Evolutionary conservation across 305 asterid genomes (phyloP), one percentile per base, ranked within the genome.

Genomic region (Solanum hybrid): DNA sequence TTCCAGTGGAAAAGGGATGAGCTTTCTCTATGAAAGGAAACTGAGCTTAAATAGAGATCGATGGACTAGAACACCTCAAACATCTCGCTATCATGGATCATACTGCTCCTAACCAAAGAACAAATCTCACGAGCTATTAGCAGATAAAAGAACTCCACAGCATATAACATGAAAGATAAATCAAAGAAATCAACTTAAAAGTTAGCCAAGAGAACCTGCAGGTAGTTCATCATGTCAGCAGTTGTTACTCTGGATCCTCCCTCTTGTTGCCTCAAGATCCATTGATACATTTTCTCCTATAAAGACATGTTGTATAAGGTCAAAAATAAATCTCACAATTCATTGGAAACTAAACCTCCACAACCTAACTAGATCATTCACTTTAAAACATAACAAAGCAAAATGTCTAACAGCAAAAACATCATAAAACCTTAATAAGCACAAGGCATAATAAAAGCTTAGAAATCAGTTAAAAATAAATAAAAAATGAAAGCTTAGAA

Each of bases 181-280:
- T 42, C 37, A 83, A 83, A 42, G 31, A 84, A 18, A 84, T 51
- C 88, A 51, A 51, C 42, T 6, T 11, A 51, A 29, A 84, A 42
- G 39, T 22, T 29, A 51, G 42, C 40, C 20, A 84, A 74, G 28
- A 13, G 90, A 31, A 97, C 99, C 98, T 96, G 98, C 39, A 96
- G 87, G 90, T 95, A 94, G 87, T 93, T 95, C 39, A 95, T 86
- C 64, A 97, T 91, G 89, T 96, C 98, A 64, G 93, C 92, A 24
- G 95, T 81, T 92, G 94, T 93, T 88, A 97, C 96, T 93, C 98
- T 93, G 67, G 93, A 93, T 29, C 98, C 99, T 77, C 93, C 96
- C 90, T 97, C 98, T 93, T 96, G 98, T 93, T 95, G 97, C 93
- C 98, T 94, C 95, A 92, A 91, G 51, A 95, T 93, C 98, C 97